Conservation (phyloP, 192 early-diverging fungal genomes). For the Gamsiella multidivaricata region DNA sequence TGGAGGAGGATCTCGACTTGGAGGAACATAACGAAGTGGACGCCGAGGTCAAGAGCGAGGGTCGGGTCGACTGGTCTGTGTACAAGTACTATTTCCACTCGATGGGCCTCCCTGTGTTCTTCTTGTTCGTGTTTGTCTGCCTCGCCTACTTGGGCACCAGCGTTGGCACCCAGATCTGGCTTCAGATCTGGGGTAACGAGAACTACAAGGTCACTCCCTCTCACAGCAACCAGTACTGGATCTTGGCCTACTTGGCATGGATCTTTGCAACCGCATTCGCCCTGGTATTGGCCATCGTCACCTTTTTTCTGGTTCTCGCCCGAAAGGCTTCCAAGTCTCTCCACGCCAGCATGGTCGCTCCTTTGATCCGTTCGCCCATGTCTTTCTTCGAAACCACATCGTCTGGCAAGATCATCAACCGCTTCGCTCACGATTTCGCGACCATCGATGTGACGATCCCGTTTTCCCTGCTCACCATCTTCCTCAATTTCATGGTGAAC, state of each 20-base stretch:
- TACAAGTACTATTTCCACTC: slow-evolving; percentile 18
- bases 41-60: slow-evolving; percentile 4
- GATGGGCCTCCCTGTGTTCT: not conserved
- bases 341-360: slow-evolving; percentile 69
- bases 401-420: slow-evolving; percentile 79
- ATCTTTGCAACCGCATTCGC: not conserved
- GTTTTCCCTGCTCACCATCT: slow-evolving; percentile 50
- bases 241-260: slow-evolving; percentile 18
- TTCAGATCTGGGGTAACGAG: slow-evolving; percentile 9
- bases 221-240: slow-evolving; percentile 5
- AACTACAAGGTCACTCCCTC: not conserved
- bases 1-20: not conserved
- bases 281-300: slow-evolving; percentile 59
- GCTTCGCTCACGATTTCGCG: slow-evolving; percentile 83
- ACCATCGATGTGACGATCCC: slow-evolving; percentile 68
- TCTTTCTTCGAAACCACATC: slow-evolving; percentile 53
- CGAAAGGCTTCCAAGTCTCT: slow-evolving; percentile 61
- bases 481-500: slow-evolving; percentile 46
- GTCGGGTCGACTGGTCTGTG: slow-evolving; percentile 9
- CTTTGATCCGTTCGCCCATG: slow-evolving; percentile 67
- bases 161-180: not conserved
- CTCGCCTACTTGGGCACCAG: not conserved
- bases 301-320: slow-evolving; percentile 67
- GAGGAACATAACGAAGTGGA: slow-evolving; percentile 11
- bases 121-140: not conserved